phyloP scores from a whole-genome alignment of 495 filamentous ascomycete species.

The Lindgomyces ingoldianus region DNA sequence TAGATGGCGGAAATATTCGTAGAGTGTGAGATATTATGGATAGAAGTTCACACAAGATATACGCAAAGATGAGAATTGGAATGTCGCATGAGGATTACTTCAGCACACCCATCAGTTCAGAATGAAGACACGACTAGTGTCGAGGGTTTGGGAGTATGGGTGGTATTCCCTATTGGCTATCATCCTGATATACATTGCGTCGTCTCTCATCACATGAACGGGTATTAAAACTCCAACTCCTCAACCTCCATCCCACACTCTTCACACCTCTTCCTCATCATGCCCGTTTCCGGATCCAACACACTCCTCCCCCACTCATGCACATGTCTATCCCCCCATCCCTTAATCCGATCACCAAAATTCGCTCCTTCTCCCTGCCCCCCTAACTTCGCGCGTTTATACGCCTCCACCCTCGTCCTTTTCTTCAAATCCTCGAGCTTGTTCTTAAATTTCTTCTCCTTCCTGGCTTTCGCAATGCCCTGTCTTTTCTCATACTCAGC shows the following conservation, averaged over 20 bases:
- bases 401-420: constrained; percentile 87
- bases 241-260: constrained; percentile 97
- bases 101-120: no score
- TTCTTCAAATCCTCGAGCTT: constrained; percentile 90
- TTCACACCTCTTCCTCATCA: constrained; percentile 79
- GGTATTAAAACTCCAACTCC: constrained; percentile 76
- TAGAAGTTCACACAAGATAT: no score
- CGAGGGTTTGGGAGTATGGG: no score
- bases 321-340: constrained; percentile 66
- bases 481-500: constrained; percentile 84
- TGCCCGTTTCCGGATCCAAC: constrained; percentile 74
- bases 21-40: no score
- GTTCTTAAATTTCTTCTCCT: constrained; percentile 87
- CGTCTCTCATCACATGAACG: not conserved
- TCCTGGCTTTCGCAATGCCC: constrained; percentile 78
- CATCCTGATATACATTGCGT: no score
- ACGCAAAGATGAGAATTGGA: no score
- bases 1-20: no score
- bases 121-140: no score
- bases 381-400: constrained; percentile 61
- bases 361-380: constrained; percentile 51
- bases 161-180: no score
- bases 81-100: no score
- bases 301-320: constrained; percentile 89
- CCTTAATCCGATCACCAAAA: constrained; percentile 74